These are phyloP conservation scores for Prinsepia uniflora DNA, from an alignment of 306 rosid genomes.

Conservation along the genomic window DNA sequence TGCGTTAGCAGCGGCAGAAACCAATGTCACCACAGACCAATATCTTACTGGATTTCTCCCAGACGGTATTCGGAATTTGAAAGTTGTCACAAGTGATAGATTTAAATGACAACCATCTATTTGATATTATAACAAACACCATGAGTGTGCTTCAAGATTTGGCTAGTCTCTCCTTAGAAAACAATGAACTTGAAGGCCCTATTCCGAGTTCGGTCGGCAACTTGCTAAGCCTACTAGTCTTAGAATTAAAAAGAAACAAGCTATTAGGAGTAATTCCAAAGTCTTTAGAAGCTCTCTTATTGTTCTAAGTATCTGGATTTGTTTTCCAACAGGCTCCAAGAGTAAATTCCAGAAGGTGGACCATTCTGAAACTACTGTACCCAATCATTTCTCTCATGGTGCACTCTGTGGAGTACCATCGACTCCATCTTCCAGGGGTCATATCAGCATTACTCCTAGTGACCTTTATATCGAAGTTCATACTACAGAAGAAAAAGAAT, in stretches of 20 bases:
- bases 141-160: not conserved
- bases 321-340: not conserved
- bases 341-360: not conserved
- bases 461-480: too few species aligned
- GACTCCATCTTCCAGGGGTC: not conserved
- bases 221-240: not conserved
- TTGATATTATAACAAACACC: not conserved
- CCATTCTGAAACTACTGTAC: not conserved
- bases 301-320: not conserved
- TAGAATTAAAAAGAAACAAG: not conserved
- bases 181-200: not conserved
- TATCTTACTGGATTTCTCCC: too few species aligned
- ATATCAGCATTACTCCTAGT: too few species aligned
- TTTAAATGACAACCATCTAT: not conserved
- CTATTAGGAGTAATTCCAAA: not conserved
- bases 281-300: not conserved
- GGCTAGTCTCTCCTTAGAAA: not conserved
- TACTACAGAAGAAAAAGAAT: too few species aligned
- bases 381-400: not conserved
- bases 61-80: too few species aligned
- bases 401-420: not conserved
- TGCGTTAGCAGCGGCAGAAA: too few species aligned
- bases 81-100: too few species aligned
- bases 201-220: not conserved
- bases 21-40: too few species aligned